phyloP scores from a whole-genome alignment of 306 rosid genomes.

The Hippophae tibetana region DNA sequence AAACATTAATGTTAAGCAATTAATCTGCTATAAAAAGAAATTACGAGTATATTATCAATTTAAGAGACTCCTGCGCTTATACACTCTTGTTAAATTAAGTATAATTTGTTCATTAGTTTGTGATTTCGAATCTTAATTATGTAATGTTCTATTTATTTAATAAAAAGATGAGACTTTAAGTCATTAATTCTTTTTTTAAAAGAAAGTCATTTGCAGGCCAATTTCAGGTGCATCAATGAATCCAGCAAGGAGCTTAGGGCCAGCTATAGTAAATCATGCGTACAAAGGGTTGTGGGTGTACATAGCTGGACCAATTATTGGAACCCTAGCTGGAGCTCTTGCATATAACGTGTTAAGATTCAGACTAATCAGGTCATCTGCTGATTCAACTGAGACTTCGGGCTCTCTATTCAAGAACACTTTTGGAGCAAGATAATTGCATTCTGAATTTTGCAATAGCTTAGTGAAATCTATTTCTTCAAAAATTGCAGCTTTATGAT shows the following conservation, averaged over 20 bases:
- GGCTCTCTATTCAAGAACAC: constrained; percentile 2
- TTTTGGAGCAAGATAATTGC: not conserved
- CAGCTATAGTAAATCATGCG: constrained; percentile 33
- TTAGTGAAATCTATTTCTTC: not conserved
- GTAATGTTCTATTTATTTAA: no score
- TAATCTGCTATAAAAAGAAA: not conserved
- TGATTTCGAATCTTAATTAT: no score
- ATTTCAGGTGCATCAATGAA: constrained; percentile 67
- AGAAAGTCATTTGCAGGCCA: constrained; percentile 20
- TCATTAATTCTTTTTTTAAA: no score
- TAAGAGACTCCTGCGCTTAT: not conserved
- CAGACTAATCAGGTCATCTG: constrained; percentile 13
- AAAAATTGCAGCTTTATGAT: not conserved
- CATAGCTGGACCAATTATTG: constrained; percentile 23
- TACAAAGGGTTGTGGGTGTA: constrained; percentile 31
- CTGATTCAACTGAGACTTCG: not conserved
- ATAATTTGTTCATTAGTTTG: not conserved
- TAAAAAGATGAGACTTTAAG: no score
- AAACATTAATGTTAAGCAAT: no score
- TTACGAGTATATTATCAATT: not conserved
- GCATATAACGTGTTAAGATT: constrained; percentile 17
- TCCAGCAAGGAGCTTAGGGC: constrained; percentile 70
- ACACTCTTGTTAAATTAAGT: not conserved
- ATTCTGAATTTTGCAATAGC: not conserved
- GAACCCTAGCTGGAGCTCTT: constrained; percentile 22